Evolutionary conservation across 2,329 filamentous ascomycete species (phyloP).

Genomic region (Drechslerella coelobrocha): DNA sequence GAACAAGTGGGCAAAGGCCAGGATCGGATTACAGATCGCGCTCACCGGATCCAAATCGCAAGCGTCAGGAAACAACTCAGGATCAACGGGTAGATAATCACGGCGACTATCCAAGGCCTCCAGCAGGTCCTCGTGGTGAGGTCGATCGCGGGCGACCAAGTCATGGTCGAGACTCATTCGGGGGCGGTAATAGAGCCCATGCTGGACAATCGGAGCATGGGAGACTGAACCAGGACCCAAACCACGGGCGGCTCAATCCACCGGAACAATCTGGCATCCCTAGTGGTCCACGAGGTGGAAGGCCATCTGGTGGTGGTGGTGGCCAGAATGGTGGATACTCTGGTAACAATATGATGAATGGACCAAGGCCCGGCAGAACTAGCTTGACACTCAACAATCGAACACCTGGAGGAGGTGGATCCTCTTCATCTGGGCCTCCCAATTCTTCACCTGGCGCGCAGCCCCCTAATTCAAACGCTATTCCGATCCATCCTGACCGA

Average conservation of each 20-base stretch:
- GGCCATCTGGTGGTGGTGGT: slow-evolving; percentile 25
- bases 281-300: slow-evolving; percentile 52
- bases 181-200: slow-evolving; percentile 26
- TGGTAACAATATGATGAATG: slow-evolving; percentile 51
- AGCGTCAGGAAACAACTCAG: slow-evolving; percentile 48
- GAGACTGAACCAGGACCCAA: slow-evolving; percentile 53
- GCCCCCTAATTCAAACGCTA: slow-evolving; percentile 17
- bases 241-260: slow-evolving; percentile 54
- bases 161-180: slow-evolving; percentile 49
- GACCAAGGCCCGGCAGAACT: slow-evolving; percentile 51
- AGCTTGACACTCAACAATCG: slow-evolving; percentile 45
- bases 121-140: slow-evolving; percentile 53
- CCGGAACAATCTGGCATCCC: slow-evolving; percentile 52
- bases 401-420: slow-evolving; percentile 21
- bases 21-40: slow-evolving; percentile 50
- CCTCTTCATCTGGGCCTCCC: slow-evolving; percentile 4
- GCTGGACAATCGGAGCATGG: slow-evolving; percentile 46
- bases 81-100: slow-evolving; percentile 48
- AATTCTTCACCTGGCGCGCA: slow-evolving; percentile 13
- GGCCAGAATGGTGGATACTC: slow-evolving; percentile 24
- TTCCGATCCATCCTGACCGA: slow-evolving; percentile 48
- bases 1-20: slow-evolving; percentile 27
- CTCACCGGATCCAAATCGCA: slow-evolving; percentile 48
- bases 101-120: slow-evolving; percentile 51
- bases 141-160: slow-evolving; percentile 49